These are phyloP conservation scores for Porphyra umbilicalis DNA, from an alignment of 31 red algal species.

Conservation along the genomic window DNA sequence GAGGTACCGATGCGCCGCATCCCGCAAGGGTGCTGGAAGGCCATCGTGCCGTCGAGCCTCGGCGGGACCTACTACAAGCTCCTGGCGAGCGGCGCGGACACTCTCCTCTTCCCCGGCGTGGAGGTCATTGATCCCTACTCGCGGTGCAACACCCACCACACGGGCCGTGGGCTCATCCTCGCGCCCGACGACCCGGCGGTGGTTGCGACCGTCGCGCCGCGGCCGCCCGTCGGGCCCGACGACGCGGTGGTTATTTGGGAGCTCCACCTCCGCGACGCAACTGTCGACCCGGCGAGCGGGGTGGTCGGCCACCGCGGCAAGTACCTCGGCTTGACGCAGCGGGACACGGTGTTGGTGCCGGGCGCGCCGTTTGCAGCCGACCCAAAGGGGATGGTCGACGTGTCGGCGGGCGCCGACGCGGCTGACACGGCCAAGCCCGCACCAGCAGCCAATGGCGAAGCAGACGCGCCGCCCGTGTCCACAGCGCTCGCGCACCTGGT, in stretches of 20 bases:
- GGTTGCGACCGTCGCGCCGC: slow-evolving; percentile 8
- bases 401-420: background rate
- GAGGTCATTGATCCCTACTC: slow-evolving; percentile 88
- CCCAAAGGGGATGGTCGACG: background rate
- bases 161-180: slow-evolving; percentile 62
- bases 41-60: slow-evolving; percentile 29
- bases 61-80: slow-evolving; percentile 78
- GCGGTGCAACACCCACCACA: slow-evolving; percentile 66
- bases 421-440: background rate
- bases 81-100: slow-evolving; percentile 47
- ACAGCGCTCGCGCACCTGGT: slow-evolving; percentile 84
- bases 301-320: slow-evolving; percentile 44
- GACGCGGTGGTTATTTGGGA: slow-evolving; percentile 69
- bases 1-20: slow-evolving; percentile 75
- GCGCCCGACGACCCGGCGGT: slow-evolving; percentile 35
- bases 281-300: slow-evolving; percentile 40
- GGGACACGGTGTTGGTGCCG: slow-evolving; percentile 4
- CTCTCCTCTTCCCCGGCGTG: slow-evolving; percentile 55
- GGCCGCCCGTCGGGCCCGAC: slow-evolving; percentile 24
- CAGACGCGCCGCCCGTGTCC: slow-evolving; percentile 1
- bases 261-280: slow-evolving; percentile 74
- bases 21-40: slow-evolving; percentile 78
- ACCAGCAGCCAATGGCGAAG: background rate
- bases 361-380: background rate
- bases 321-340: slow-evolving; percentile 72